phyloP scores from a whole-genome alignment of 306 rosid genomes.

The Oxytropis ochrocephala region DNA sequence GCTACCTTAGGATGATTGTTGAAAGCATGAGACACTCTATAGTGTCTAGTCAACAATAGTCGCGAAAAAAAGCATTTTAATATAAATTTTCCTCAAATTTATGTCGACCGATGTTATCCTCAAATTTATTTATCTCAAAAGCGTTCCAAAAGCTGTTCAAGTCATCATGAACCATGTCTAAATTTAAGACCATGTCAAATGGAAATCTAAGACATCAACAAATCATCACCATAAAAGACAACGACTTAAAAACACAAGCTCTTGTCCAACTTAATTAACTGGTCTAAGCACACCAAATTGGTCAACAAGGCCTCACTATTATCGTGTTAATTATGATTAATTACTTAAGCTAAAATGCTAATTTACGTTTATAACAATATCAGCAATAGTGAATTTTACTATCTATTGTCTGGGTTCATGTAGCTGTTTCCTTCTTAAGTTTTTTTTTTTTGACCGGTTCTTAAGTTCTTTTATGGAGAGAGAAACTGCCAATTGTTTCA shows the following conservation, averaged over 20 bases:
- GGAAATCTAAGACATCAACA: not conserved
- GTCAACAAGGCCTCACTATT: conserved; percentile 2
- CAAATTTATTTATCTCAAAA: not conserved
- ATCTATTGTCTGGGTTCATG: conserved; percentile 6
- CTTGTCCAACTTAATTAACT: conserved; percentile 6
- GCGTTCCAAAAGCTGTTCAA: conserved; percentile 4
- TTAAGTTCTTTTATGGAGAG: not conserved
- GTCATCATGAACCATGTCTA: conserved; percentile 9
- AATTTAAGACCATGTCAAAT: conserved; percentile 13
- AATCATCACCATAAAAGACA: conserved; percentile 19
- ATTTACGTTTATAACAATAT: not conserved
- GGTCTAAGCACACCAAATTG: conserved; percentile 10
- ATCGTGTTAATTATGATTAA: not conserved
- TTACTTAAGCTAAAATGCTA: not conserved
- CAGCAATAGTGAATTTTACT: not conserved
- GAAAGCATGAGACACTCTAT: no score
- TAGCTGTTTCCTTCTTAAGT: not conserved
- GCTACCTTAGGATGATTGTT: no score
- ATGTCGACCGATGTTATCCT: not conserved
- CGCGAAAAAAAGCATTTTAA: no score
- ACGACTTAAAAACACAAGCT: conserved; percentile 19
- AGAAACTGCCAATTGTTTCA: conserved; percentile 17
- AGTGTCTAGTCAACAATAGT: no score
- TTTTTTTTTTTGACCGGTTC: no score
- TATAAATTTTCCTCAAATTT: not conserved